Evolutionary conservation across 192 early-diverging fungal genomes (phyloP).

Genomic region (Entomortierella beljakovae): DNA sequence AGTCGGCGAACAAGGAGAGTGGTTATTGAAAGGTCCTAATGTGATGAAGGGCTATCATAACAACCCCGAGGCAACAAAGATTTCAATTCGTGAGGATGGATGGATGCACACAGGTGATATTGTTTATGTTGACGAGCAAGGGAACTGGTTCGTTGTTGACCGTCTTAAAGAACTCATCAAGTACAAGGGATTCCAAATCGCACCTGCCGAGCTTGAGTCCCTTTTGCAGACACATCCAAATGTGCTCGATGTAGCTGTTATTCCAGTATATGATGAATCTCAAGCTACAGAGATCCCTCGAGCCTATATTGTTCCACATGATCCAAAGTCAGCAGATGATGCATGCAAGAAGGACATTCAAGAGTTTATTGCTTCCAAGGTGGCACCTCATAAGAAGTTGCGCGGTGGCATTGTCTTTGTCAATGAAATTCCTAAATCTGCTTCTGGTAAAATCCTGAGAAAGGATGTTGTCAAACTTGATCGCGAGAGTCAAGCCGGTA

Average conservation of each 20-base stretch:
- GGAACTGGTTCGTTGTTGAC: conserved; percentile 76
- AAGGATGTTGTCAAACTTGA: conserved; percentile 65
- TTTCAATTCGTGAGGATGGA: conserved; percentile 56
- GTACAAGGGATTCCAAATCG: conserved; percentile 81
- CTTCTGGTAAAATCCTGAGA: conserved; percentile 87
- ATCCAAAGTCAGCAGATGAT: conserved; percentile 50
- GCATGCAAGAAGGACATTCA: conserved; percentile 56
- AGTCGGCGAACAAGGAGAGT: conserved; percentile 57
- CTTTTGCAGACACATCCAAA: conserved; percentile 64
- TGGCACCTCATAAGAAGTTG: conserved; percentile 82
- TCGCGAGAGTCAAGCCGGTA: conserved; percentile 19
- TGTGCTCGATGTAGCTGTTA: conserved; percentile 61
- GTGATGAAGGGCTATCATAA: conserved; percentile 67
- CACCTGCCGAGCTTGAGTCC: conserved; percentile 80
- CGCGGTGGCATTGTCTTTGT: conserved; percentile 83
- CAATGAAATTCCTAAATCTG: conserved; percentile 80
- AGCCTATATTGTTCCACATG: conserved; percentile 80
- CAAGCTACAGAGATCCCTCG: conserved; percentile 80
- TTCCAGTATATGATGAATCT: conserved; percentile 54
- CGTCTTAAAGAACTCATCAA: conserved; percentile 87
- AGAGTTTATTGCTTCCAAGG: conserved; percentile 69
- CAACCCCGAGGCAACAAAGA: conserved; percentile 57
- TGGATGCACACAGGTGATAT: conserved; percentile 72
- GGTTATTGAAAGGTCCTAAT: conserved; percentile 58
- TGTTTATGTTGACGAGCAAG: conserved; percentile 62